Percentiles rank a stretch among this genome's conserved stretches.
Evolutionary conservation across 2,329 filamentous ascomycete genomes (phyloP).

Genomic region (Nemania abortiva): DNA sequence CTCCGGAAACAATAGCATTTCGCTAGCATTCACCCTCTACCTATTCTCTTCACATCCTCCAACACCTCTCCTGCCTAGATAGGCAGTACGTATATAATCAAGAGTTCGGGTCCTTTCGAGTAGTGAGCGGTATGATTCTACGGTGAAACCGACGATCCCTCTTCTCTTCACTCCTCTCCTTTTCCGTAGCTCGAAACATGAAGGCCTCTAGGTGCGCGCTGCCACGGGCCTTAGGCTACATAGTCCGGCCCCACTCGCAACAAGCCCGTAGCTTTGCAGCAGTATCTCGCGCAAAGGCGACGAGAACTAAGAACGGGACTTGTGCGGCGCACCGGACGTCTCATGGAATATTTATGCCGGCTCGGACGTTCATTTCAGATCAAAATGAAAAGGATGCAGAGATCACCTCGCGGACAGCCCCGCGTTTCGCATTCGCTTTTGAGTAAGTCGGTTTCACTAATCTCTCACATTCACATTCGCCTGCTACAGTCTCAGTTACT

Average conservation of each 20-base stretch:
- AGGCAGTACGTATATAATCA: background rate
- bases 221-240: constrained; percentile 27
- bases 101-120: background rate
- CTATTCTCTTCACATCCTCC: constrained; percentile 12
- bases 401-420: constrained; percentile 33
- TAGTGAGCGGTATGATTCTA: constrained; percentile 29
- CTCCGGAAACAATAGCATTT: background rate
- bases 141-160: constrained; percentile 8
- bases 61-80: background rate
- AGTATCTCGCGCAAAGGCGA: constrained; percentile 7
- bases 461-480: constrained; percentile 5
- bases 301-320: background rate
- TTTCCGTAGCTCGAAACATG: constrained; percentile 12
- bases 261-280: constrained; percentile 23
- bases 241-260: constrained; percentile 32
- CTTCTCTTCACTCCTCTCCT: background rate
- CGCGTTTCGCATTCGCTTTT: constrained; percentile 51
- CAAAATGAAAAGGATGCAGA: constrained; percentile 25
- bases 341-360: constrained; percentile 13
- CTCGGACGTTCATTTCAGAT: constrained; percentile 27
- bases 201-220: constrained; percentile 8
- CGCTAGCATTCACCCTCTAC: background rate
- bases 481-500: background rate
- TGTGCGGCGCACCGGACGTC: constrained; percentile 2
- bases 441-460: constrained; percentile 51